Evolutionary conservation across 2,329 filamentous ascomycete species (phyloP).

Genomic region (Amauroascus verrucosus): DNA sequence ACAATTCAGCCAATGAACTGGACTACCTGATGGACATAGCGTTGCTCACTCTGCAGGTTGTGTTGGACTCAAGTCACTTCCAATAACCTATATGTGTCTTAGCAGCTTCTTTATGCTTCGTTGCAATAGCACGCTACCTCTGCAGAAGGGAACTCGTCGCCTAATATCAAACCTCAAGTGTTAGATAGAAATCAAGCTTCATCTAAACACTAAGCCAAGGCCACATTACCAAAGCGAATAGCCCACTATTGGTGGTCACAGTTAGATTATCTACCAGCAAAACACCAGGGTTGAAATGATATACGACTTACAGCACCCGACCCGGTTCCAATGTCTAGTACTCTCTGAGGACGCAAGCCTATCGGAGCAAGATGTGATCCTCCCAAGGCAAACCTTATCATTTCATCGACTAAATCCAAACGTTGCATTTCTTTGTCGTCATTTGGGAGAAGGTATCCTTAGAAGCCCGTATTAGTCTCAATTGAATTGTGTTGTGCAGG

Average conservation of each 20-base stretch:
- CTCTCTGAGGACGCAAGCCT: conserved; percentile 32
- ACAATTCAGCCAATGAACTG: neutral
- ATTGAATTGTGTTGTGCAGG: neutral
- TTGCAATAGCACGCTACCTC: conserved; percentile 11
- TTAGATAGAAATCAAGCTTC: neutral
- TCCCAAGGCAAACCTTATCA: conserved; percentile 32
- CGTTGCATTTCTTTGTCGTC: conserved; percentile 47
- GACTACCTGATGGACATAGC: neutral
- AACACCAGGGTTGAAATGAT: neutral
- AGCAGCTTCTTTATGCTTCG: neutral
- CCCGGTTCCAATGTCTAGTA: conserved; percentile 51
- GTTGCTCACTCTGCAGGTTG: conserved; percentile 11
- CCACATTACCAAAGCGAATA: conserved; percentile 20
- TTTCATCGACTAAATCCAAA: conserved; percentile 38
- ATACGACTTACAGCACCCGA: conserved; percentile 28
- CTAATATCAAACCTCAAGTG: conserved; percentile 3
- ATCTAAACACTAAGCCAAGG: neutral
- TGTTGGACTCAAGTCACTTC: conserved; percentile 15
- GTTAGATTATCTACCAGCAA: neutral
- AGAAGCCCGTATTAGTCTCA: neutral
- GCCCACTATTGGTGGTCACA: conserved; percentile 18
- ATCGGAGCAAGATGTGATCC: conserved; percentile 41
- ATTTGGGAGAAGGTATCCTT: conserved; percentile 40
- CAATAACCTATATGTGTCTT: conserved; percentile 10
- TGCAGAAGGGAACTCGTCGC: conserved; percentile 13